A percentile compares a stretch with the other conserved stretches of the same genome.
Evolutionary conservation across 257 asterid genomes (phyloP).

Genomic region (Phtheirospermum japonicum): DNA sequence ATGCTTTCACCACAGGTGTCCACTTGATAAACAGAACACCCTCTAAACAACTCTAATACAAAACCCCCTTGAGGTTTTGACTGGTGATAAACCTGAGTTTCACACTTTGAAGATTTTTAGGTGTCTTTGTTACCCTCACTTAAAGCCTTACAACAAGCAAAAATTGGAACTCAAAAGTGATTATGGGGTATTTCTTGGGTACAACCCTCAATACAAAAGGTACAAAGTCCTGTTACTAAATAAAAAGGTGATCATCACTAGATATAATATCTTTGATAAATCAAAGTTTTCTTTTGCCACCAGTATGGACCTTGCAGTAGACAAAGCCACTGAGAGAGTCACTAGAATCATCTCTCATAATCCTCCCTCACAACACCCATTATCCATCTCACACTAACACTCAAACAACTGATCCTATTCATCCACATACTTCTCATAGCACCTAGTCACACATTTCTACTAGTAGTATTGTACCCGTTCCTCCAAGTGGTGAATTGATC

Average conservation of each 20-base stretch:
- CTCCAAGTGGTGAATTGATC: too few relatives aligned
- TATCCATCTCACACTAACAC: too few relatives aligned
- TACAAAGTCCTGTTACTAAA: too few relatives aligned
- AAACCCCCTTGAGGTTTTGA: neutral
- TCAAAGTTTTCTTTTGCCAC: neutral
- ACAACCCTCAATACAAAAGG: neutral
- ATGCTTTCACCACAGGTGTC: neutral
- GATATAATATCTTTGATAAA: neutral
- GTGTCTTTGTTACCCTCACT: neutral
- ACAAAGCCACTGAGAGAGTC: too few relatives aligned
- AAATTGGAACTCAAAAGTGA: neutral
- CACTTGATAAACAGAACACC: neutral
- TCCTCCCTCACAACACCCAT: too few relatives aligned
- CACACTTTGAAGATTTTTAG: neutral
- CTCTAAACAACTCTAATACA: neutral
- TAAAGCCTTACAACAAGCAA: neutral
- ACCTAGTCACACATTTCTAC: too few relatives aligned
- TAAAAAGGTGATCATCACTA: neutral
- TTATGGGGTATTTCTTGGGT: neutral
- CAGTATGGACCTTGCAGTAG: too few relatives aligned
- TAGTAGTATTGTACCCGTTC: too few relatives aligned
- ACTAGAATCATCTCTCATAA: too few relatives aligned
- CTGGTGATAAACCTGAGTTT: neutral
- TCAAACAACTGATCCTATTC: too few relatives aligned
- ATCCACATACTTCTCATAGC: too few relatives aligned